Evolutionary conservation across 2,329 filamentous ascomycete genomes (phyloP).

Genomic region (Pseudogymnoascus sp.): DNA sequence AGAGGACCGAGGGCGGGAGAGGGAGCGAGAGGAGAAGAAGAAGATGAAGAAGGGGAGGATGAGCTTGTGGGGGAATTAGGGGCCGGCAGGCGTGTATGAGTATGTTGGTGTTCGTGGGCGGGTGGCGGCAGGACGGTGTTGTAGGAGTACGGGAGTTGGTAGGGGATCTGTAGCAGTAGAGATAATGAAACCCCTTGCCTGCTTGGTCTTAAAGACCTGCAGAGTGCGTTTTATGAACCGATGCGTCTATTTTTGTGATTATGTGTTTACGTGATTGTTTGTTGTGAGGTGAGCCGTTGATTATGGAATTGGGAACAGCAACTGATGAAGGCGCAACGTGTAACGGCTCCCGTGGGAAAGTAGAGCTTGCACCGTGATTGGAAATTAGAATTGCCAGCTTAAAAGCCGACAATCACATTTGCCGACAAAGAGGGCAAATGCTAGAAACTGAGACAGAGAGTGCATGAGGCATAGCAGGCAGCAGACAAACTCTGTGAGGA

Average conservation of each 20-base stretch:
- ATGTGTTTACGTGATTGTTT: not conserved
- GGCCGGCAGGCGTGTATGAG: not conserved
- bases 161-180: not conserved
- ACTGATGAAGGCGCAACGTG: not conserved
- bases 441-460: no score
- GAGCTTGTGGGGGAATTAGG: conserved; percentile 9
- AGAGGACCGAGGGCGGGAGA: conserved; percentile 34
- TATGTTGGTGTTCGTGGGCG: not conserved
- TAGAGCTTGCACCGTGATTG: not conserved
- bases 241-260: not conserved
- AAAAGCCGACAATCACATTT: not conserved
- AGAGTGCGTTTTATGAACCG: not conserved
- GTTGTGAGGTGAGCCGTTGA: not conserved
- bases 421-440: no score
- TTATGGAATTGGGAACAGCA: not conserved
- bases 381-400: not conserved
- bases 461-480: no score
- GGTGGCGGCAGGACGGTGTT: not conserved
- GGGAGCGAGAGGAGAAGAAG: conserved; percentile 27
- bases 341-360: not conserved
- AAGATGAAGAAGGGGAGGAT: conserved; percentile 31
- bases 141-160: not conserved
- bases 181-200: not conserved
- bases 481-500: no score
- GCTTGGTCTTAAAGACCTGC: not conserved